phyloP scores from a whole-genome alignment of 1,139 yeast species.

The Saccharomyces hybrid region DNA sequence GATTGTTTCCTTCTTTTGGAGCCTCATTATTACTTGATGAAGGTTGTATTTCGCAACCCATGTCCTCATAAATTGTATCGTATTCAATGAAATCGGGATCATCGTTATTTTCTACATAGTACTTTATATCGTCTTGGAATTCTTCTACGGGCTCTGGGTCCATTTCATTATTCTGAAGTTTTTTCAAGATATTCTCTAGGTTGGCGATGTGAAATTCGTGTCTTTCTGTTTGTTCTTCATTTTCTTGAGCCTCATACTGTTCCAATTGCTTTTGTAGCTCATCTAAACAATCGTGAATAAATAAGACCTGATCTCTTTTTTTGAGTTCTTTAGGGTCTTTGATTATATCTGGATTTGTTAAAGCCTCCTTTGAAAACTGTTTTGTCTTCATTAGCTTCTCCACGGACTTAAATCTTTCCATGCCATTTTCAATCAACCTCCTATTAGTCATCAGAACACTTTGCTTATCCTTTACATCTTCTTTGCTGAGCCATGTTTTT shows the following conservation, averaged over 20 bases:
- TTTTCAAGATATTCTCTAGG: slow-evolving; percentile 69
- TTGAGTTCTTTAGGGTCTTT: slow-evolving; percentile 73
- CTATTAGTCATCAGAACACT: slow-evolving; percentile 67
- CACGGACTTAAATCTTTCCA: slow-evolving; percentile 94
- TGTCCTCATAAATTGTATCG: slow-evolving; percentile 84
- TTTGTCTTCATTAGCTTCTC: slow-evolving; percentile 94
- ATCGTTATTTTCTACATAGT: slow-evolving; percentile 90
- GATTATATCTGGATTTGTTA: slow-evolving; percentile 57
- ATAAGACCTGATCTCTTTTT: slow-evolving; percentile 66
- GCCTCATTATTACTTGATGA: slow-evolving; percentile 31
- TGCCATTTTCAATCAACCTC: slow-evolving; percentile 77
- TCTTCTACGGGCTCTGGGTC: slow-evolving; percentile 76
- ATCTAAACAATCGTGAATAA: slow-evolving; percentile 67
- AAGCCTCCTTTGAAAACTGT: slow-evolving; percentile 91
- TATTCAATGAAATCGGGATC: slow-evolving; percentile 96
- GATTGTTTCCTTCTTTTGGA: slow-evolving; percentile 3
- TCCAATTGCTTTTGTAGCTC: slow-evolving; percentile 81
- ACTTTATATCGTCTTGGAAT: slow-evolving; percentile 83
- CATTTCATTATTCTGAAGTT: slow-evolving; percentile 74
- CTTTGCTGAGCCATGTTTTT: slow-evolving; percentile 90
- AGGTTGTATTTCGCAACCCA: slow-evolving; percentile 50
- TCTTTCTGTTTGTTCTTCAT: slow-evolving; percentile 60
- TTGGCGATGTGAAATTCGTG: slow-evolving; percentile 73
- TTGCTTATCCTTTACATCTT: slow-evolving; percentile 87
- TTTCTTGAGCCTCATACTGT: slow-evolving; percentile 68